Evolutionary conservation across 1,284 basidiomycete genomes (phyloP).

Genomic region (Rhodotorula sp.): DNA sequence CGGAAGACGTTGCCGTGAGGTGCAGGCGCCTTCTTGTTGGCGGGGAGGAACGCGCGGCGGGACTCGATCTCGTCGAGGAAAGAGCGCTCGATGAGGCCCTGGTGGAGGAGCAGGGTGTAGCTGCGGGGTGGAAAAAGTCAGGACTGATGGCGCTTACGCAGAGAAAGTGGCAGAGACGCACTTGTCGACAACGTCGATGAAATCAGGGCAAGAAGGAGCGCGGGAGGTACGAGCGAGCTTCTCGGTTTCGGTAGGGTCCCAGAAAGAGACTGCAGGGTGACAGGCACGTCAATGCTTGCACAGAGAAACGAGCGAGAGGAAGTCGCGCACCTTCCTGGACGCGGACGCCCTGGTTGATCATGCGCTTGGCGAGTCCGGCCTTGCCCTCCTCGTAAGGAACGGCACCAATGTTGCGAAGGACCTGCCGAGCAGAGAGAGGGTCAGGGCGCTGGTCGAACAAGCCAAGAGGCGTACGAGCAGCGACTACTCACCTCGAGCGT

Average conservation of each 20-base stretch:
- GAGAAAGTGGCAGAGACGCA: slow-evolving; percentile 37
- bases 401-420: slow-evolving; percentile 43
- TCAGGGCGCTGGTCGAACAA: not conserved
- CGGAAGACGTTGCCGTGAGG: slow-evolving; percentile 44
- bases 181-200: slow-evolving; percentile 51
- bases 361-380: slow-evolving; percentile 42
- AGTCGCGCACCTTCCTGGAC: slow-evolving; percentile 8
- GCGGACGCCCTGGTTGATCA: slow-evolving; percentile 45
- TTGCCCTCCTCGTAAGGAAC: slow-evolving; percentile 40
- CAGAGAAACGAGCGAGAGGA: not conserved
- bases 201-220: slow-evolving; percentile 51
- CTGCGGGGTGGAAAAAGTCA: not conserved
- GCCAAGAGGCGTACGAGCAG: not conserved
- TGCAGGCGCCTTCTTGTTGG: slow-evolving; percentile 26
- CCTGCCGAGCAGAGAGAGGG: slow-evolving; percentile 14
- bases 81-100: slow-evolving; percentile 51
- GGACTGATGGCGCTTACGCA: not conserved
- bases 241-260: slow-evolving; percentile 47
- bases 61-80: slow-evolving; percentile 49
- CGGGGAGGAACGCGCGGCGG: slow-evolving; percentile 36
- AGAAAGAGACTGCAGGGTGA: slow-evolving; percentile 46
- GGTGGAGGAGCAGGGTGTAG: slow-evolving; percentile 49
- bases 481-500: slow-evolving; percentile 42
- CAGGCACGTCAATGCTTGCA: slow-evolving; percentile 14
- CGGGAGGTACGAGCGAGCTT: slow-evolving; percentile 48